Evolutionary conservation across 2,329 filamentous ascomycete genomes (phyloP).

Genomic region (Alternaria alternata): DNA sequence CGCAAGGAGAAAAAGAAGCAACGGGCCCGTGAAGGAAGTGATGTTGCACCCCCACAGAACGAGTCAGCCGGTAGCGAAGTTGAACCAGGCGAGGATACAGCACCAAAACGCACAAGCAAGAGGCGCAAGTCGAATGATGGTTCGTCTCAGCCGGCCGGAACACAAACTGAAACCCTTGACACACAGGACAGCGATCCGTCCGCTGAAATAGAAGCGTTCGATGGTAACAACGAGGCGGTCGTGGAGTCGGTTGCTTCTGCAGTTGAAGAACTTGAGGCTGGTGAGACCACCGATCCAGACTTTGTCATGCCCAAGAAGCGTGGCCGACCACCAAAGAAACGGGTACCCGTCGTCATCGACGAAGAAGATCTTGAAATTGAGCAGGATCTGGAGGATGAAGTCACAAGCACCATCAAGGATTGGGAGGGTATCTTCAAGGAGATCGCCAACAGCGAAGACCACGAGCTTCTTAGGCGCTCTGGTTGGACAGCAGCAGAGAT

Average conservation of each 20-base stretch:
- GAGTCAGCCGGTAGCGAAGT: constrained; percentile 11
- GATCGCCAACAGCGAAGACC: constrained; percentile 40
- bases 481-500: constrained; percentile 41
- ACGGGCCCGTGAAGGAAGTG: constrained; percentile 16
- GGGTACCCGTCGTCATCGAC: constrained; percentile 47
- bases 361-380: constrained; percentile 59
- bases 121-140: constrained; percentile 34
- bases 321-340: constrained; percentile 46
- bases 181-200: constrained; percentile 12
- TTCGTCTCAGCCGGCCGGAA: constrained; percentile 19
- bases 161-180: constrained; percentile 12
- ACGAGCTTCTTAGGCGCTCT: constrained; percentile 37
- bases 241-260: constrained; percentile 34
- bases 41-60: constrained; percentile 14
- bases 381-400: constrained; percentile 56
- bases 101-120: constrained; percentile 30
- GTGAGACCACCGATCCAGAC: constrained; percentile 23
- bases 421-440: constrained; percentile 43
- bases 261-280: constrained; percentile 26
- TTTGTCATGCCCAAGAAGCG: constrained; percentile 48
- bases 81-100: constrained; percentile 18
- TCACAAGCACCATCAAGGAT: constrained; percentile 47
- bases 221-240: constrained; percentile 31
- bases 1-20: constrained; percentile 44
- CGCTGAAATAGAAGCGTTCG: constrained; percentile 29